Evolutionary conservation across 768 basidiomycete genomes (phyloP).

Genomic region (Pleurotus tuoliensis): DNA sequence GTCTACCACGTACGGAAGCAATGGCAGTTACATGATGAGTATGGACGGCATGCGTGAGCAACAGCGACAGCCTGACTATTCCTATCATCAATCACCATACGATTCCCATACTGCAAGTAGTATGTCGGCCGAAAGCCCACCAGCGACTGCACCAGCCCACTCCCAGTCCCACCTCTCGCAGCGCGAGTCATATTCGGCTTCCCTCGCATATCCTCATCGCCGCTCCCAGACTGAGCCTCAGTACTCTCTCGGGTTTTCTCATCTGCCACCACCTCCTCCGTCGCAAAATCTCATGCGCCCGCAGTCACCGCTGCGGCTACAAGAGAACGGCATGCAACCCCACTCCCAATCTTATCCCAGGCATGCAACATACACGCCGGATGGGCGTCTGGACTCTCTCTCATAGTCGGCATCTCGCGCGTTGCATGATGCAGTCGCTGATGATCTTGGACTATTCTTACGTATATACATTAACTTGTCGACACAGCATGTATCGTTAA

Average conservation of each 20-base stretch:
- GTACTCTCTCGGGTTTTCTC: constrained; percentile 40
- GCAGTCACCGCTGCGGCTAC: constrained; percentile 38
- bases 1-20: constrained; percentile 40
- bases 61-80: constrained; percentile 43
- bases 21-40: constrained; percentile 37
- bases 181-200: constrained; percentile 23
- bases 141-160: constrained; percentile 36
- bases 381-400: constrained; percentile 44
- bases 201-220: constrained; percentile 44
- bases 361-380: constrained; percentile 36
- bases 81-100: constrained; percentile 49
- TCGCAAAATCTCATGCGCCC: constrained; percentile 34
- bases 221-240: constrained; percentile 58
- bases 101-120: constrained; percentile 33
- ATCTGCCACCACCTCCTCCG: constrained; percentile 43
- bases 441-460: constrained; percentile 9
- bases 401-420: constrained; percentile 30
- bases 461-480: constrained; percentile 14
- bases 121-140: constrained; percentile 37
- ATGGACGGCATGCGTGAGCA: constrained; percentile 28
- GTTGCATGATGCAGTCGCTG: constrained; percentile 7
- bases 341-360: constrained; percentile 25
- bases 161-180: constrained; percentile 33
- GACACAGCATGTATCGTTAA: constrained; percentile 10
- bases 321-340: constrained; percentile 26